Evolutionary conservation across 106 monocot genomes (phyloP).

Genomic region (Dendrobium officinale): DNA sequence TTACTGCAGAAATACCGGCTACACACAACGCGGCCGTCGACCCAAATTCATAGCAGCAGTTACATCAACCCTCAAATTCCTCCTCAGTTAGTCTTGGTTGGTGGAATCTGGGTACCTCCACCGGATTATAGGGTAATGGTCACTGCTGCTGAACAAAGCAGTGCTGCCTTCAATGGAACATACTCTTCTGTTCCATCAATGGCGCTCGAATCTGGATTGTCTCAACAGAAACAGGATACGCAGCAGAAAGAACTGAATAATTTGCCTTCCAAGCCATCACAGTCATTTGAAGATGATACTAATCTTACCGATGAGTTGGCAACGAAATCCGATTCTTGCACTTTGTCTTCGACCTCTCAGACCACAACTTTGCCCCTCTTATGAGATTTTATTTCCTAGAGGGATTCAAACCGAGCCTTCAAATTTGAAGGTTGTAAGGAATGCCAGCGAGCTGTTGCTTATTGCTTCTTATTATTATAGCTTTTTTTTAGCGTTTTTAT

Average conservation of each 20-base stretch:
- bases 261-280: not conserved
- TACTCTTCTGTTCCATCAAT: slow-evolving; percentile 23
- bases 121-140: slow-evolving; percentile 14
- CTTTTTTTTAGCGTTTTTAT: no score
- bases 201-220: not conserved
- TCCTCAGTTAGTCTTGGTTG: slow-evolving; percentile 22
- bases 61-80: slow-evolving; percentile 1
- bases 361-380: slow-evolving; percentile 12
- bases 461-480: no score
- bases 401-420: no score
- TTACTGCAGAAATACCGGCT: slow-evolving; percentile 37
- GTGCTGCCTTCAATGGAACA: not conserved
- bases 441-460: no score
- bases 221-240: not conserved
- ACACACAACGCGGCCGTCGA: slow-evolving; percentile 17
- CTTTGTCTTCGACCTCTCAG: slow-evolving; percentile 8
- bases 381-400: not conserved
- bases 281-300: not conserved
- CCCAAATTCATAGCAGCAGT: not conserved
- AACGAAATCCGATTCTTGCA: slow-evolving; percentile 7
- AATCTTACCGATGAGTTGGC: not conserved
- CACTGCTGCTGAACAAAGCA: slow-evolving; percentile 6
- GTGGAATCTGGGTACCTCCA: slow-evolving; percentile 36
- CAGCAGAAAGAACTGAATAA: not conserved
- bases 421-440: no score